phyloP scores from a whole-genome alignment of 352 stramenopile genomes.

The Pythium pyrilobum region DNA sequence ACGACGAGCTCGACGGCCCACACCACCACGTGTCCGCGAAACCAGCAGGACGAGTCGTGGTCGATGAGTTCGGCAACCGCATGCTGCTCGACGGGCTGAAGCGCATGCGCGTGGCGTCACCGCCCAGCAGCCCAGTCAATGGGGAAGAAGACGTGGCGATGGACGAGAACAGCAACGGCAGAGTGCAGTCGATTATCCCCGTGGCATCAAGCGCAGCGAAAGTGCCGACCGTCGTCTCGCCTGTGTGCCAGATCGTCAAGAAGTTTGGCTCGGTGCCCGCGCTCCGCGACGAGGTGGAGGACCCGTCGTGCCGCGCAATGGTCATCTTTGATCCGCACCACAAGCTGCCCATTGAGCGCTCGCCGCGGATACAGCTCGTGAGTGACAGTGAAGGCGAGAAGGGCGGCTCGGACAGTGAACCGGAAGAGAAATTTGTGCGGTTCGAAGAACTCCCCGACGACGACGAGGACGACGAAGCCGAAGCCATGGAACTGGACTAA shows the following conservation, averaged over 20 bases:
- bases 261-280: slow-evolving; percentile 12
- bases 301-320: slow-evolving; percentile 28
- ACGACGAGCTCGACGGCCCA: neutral
- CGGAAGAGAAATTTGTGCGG: slow-evolving; percentile 41
- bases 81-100: slow-evolving; percentile 60
- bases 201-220: neutral
- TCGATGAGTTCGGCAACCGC: slow-evolving; percentile 19
- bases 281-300: slow-evolving; percentile 12
- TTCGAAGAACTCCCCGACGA: slow-evolving; percentile 71
- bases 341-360: slow-evolving; percentile 3
- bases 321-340: slow-evolving; percentile 52
- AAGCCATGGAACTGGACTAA: slow-evolving; percentile 73
- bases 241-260: neutral
- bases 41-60: neutral
- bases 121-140: slow-evolving; percentile 11
- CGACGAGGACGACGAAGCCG: slow-evolving; percentile 32
- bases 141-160: slow-evolving; percentile 28
- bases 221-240: neutral
- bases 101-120: slow-evolving; percentile 60
- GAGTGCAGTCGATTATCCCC: slow-evolving; percentile 5
- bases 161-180: slow-evolving; percentile 22
- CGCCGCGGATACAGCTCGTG: slow-evolving; percentile 48
- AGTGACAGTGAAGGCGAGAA: slow-evolving; percentile 31
- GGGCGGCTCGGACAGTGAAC: slow-evolving; percentile 10
- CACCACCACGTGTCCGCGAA: neutral